Conservation (phyloP, 2,329 filamentous ascomycete species). For the Parascedosporium putredinis region DNA sequence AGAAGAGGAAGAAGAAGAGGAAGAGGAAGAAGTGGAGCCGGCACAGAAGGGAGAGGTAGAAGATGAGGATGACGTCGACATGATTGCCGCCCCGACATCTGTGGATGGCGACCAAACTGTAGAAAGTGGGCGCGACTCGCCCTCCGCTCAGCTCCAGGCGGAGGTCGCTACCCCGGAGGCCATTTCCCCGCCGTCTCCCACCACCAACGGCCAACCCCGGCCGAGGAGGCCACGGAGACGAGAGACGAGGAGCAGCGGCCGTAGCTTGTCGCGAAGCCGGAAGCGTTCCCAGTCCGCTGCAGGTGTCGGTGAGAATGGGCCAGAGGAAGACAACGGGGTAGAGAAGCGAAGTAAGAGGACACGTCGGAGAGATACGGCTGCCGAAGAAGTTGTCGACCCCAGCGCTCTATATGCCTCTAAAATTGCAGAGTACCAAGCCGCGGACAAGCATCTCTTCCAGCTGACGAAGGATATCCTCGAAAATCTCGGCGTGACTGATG, state of each 20-base stretch:
- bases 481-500: constrained; percentile 42
- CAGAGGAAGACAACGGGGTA: constrained; percentile 45
- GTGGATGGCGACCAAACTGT: not conserved
- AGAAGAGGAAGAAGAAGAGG: constrained; percentile 14
- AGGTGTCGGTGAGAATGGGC: constrained; percentile 39
- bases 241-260: constrained; percentile 21
- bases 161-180: constrained; percentile 5
- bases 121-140: constrained; percentile 3
- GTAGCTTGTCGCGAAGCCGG: constrained; percentile 33
- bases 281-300: constrained; percentile 55
- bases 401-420: constrained; percentile 42
- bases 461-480: constrained; percentile 45
- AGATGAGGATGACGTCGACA: too few species aligned
- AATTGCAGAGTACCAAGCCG: constrained; percentile 45
- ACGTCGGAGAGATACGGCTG: constrained; percentile 46
- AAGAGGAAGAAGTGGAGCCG: constrained; percentile 10
- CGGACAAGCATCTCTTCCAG: constrained; percentile 44
- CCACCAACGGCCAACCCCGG: not conserved
- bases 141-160: constrained; percentile 5
- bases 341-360: constrained; percentile 58
- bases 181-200: not conserved
- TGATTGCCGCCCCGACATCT: not conserved
- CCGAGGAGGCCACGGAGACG: constrained; percentile 15
- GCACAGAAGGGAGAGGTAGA: too few species aligned
- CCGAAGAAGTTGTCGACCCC: constrained; percentile 42